Base-by-base conservation (phyloP, 148 eudicot genomes). In the Heliosperma pusillum region DNA sequence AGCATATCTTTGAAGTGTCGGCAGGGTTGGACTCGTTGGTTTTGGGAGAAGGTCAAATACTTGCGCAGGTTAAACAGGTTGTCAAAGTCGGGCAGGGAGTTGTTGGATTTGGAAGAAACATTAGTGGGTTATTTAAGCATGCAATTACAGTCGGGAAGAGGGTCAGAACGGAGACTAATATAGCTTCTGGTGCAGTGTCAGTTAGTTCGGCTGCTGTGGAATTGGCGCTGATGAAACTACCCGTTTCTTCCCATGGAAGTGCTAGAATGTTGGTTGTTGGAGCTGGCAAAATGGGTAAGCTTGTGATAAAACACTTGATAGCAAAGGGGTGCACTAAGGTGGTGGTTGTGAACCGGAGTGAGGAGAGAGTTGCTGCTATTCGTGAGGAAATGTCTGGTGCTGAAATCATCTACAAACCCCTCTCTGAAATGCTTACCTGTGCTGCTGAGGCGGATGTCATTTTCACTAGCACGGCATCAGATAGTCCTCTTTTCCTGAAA, bases 281-380 rank as follows among this genome's bases (percentile, higher is more conserved):
- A 71, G 98, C 98, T 22, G 98, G 98, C n/a, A 93, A 93, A 70
- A 93, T 93, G 98, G 98, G 98, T 47, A 93, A 93, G 79, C 91
- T 93, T 45, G 98, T 93, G 64, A 87, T 93, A 74, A 93, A 93
- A 65, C 98, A 93, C 80, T 85, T 93, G 83, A 90, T 77, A 10
- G 90, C 98, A 27, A 93, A 93, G 84, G 97, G 97, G 40, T 93
- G 98, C 88, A 89, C 89, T 42, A 86, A 86, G 66, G 84, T 93
- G 88, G 97, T 93, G 75, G 98, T 91, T 44, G 95, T 89, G 13
- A 93, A 93, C 76, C 84, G 98, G 63, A 82, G 82, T 66, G 95
- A 88, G 78, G 93, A 87, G 78, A 86, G 91, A 79, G 97, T 93
- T 66, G 74, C 83, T 56, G 89, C 90, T 67, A 88, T 93, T 22